Evolutionary conservation across 176 grass and related monocot genomes (phyloP).

Genomic region (Ananas comosus): DNA sequence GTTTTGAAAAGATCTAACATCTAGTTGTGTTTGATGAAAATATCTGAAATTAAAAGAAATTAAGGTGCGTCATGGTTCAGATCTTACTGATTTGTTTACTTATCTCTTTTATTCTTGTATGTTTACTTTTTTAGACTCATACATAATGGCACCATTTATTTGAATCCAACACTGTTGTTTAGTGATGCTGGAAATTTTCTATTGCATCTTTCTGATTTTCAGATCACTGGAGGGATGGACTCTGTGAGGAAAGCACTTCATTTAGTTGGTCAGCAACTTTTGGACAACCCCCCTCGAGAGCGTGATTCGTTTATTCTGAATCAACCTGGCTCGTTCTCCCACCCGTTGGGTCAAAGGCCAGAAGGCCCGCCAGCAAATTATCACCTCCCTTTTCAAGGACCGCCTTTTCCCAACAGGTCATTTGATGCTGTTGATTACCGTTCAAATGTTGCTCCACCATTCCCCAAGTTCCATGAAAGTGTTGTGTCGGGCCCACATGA

Average conservation of each 20-base stretch:
- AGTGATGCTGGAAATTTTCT: constrained; percentile 6
- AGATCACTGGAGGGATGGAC: constrained; percentile 63
- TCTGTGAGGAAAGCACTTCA: constrained; percentile 75
- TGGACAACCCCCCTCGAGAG: constrained; percentile 53
- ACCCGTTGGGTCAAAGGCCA: constrained; percentile 23
- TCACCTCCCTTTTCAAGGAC: constrained; percentile 43
- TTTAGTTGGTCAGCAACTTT: constrained; percentile 47
- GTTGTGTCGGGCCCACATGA: constrained; percentile 28
- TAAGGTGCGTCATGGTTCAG: too few relatives aligned
- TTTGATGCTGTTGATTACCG: constrained; percentile 30
- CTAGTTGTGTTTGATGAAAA: too few relatives aligned
- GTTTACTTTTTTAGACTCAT: neutral
- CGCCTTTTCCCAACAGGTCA: constrained; percentile 29
- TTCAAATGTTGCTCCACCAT: constrained; percentile 33
- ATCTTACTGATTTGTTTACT: neutral
- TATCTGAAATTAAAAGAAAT: too few relatives aligned
- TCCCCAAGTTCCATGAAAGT: constrained; percentile 45
- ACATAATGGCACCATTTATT: neutral
- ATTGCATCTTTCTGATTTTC: constrained; percentile 17
- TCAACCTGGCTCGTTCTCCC: constrained; percentile 44
- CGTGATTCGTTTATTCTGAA: constrained; percentile 27
- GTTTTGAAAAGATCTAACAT: too few relatives aligned
- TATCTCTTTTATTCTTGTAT: neutral
- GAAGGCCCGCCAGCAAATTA: constrained; percentile 48
- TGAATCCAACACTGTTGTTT: neutral